Evolutionary conservation across 352 stramenopile genomes (phyloP).

Genomic region (Discostella stelligera): DNA sequence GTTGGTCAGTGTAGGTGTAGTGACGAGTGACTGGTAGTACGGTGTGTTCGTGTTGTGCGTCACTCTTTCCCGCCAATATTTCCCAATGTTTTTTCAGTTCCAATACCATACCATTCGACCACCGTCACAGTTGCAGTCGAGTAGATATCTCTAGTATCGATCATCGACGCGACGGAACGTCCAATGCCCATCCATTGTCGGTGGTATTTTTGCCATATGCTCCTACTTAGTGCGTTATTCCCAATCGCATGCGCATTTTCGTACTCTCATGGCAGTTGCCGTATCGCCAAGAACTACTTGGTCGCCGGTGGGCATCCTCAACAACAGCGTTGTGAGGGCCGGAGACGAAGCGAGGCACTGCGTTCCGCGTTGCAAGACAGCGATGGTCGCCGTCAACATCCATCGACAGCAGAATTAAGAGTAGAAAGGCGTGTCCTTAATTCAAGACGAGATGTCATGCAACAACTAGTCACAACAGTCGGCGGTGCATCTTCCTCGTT

Average conservation of each 20-base stretch:
- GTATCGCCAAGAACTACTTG: neutral
- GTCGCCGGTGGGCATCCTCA: neutral
- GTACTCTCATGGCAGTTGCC: neutral
- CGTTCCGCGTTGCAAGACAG: neutral
- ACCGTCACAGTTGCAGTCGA: too few relatives aligned
- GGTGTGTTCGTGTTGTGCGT: too few relatives aligned
- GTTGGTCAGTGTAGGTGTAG: too few relatives aligned
- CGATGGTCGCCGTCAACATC: neutral
- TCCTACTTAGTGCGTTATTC: neutral
- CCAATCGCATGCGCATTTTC: neutral
- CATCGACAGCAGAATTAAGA: neutral
- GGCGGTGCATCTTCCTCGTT: neutral
- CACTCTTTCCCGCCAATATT: too few relatives aligned
- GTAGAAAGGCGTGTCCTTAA: neutral
- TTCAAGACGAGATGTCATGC: conserved; percentile 19
- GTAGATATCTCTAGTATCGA: too few relatives aligned
- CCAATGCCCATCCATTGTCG: neutral
- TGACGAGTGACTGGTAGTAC: too few relatives aligned
- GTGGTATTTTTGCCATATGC: neutral
- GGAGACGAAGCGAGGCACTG: neutral
- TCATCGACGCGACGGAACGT: too few relatives aligned
- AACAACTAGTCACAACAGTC: conserved; percentile 8
- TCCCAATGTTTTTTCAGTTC: too few relatives aligned
- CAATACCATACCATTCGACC: too few relatives aligned
- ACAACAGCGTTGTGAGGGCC: neutral